Evolutionary conservation across 2,329 filamentous ascomycete genomes (phyloP).

Genomic region (Teratosphaeria epicoccoides): DNA sequence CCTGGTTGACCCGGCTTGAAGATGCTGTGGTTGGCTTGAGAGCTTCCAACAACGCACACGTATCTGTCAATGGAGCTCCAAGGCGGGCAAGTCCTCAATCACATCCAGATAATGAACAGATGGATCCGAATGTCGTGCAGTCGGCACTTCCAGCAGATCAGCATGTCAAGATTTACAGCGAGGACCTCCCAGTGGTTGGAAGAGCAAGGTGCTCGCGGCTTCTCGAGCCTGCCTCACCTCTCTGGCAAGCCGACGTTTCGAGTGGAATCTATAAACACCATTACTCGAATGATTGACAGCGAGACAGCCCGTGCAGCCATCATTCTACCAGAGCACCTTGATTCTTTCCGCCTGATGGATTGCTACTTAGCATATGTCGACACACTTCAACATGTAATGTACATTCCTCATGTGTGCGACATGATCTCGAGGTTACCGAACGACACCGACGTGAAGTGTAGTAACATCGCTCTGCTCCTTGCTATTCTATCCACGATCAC

Average conservation of each 20-base stretch:
- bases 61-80: too few species aligned
- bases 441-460: slow-evolving; percentile 3
- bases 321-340: slow-evolving; percentile 9
- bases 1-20: slow-evolving; percentile 11
- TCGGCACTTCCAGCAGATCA: neutral
- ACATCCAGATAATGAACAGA: too few species aligned
- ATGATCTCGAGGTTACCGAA: slow-evolving; percentile 11
- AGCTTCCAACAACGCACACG: too few species aligned
- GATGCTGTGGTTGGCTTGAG: slow-evolving; percentile 7
- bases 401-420: slow-evolving; percentile 10
- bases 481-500: slow-evolving; percentile 8
- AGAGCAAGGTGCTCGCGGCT: neutral
- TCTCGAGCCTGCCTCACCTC: neutral
- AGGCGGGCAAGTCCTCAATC: too few species aligned
- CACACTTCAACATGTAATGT: slow-evolving; percentile 17
- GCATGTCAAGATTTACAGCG: neutral
- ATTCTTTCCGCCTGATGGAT: slow-evolving; percentile 11
- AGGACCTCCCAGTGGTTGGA: slow-evolving; percentile 3
- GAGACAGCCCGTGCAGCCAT: slow-evolving; percentile 1
- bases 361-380: slow-evolving; percentile 14
- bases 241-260: neutral
- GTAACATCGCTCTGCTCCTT: slow-evolving; percentile 7
- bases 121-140: too few species aligned
- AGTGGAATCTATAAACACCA: neutral
- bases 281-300: neutral